These are phyloP conservation scores for Verbascum thapsus DNA, from an alignment of 257 asterid genomes.

Conservation along the genomic window DNA sequence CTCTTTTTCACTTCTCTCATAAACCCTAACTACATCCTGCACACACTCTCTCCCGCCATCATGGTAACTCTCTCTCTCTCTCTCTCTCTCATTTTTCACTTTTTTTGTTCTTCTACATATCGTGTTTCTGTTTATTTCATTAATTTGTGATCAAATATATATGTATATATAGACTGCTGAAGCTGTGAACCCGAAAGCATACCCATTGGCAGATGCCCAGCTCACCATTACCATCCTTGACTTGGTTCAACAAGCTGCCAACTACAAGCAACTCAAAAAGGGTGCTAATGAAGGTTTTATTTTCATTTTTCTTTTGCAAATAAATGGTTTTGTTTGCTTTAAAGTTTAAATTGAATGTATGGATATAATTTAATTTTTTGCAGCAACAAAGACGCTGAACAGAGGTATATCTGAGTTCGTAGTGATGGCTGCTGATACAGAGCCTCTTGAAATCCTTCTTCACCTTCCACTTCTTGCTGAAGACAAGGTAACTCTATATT, in stretches of 20 bases:
- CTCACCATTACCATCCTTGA: constrained; percentile 47
- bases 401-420: constrained; percentile 90
- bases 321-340: not conserved
- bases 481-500: constrained; percentile 61
- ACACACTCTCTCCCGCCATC: too few relatives aligned
- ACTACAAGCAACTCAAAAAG: constrained; percentile 90
- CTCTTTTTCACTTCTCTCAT: too few relatives aligned
- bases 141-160: not conserved
- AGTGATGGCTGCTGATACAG: constrained; percentile 96
- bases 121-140: too few relatives aligned
- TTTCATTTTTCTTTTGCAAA: not conserved
- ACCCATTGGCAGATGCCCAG: constrained; percentile 53
- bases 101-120: too few relatives aligned
- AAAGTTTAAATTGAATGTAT: not conserved
- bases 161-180: constrained; percentile 27
- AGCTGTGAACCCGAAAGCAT: constrained; percentile 51
- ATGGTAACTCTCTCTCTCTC: too few relatives aligned
- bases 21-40: too few relatives aligned
- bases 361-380: constrained; percentile 20
- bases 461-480: constrained; percentile 96
- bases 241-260: constrained; percentile 57
- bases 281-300: constrained; percentile 90
- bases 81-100: too few relatives aligned
- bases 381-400: constrained; percentile 94
- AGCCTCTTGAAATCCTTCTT: constrained; percentile 93